phyloP scores from a whole-genome alignment of 305 asterid genomes.

The Fraxinus velutina region DNA sequence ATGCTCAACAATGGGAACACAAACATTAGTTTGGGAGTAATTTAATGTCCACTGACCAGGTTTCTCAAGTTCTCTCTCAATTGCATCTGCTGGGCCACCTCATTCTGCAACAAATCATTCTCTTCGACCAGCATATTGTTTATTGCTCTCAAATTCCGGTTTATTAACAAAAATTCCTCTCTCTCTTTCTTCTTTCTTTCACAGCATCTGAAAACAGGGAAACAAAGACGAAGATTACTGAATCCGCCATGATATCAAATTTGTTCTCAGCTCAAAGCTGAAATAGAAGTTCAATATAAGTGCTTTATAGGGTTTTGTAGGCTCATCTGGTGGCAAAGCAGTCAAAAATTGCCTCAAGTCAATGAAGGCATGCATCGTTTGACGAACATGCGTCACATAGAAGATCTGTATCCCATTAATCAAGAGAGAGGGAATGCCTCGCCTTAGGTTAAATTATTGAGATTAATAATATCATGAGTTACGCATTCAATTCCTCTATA shows the following conservation, averaged over 20 bases:
- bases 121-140: conserved; percentile 23
- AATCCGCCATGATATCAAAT: not conserved
- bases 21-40: not conserved
- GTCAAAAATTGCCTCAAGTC: not conserved
- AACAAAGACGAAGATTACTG: not conserved
- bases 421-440: conserved; percentile 18
- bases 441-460: not conserved
- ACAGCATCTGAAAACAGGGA: conserved; percentile 12
- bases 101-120: conserved; percentile 12
- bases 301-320: not conserved
- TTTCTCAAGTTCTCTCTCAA: conserved; percentile 11
- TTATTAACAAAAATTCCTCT: not conserved
- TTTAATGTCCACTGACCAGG: not conserved
- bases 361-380: conserved; percentile 18
- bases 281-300: not conserved
- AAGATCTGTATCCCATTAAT: not conserved
- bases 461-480: not conserved
- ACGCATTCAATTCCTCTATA: not conserved
- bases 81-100: conserved; percentile 5
- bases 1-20: not conserved
- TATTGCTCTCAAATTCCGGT: conserved; percentile 16
- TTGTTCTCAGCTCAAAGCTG: conserved; percentile 10
- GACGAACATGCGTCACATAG: conserved; percentile 12
- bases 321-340: not conserved
- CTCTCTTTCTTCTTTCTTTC: conserved; percentile 11